Base-by-base conservation (phyloP, 805 yeast genomes). In the Starmerella riodocensis region DNA sequence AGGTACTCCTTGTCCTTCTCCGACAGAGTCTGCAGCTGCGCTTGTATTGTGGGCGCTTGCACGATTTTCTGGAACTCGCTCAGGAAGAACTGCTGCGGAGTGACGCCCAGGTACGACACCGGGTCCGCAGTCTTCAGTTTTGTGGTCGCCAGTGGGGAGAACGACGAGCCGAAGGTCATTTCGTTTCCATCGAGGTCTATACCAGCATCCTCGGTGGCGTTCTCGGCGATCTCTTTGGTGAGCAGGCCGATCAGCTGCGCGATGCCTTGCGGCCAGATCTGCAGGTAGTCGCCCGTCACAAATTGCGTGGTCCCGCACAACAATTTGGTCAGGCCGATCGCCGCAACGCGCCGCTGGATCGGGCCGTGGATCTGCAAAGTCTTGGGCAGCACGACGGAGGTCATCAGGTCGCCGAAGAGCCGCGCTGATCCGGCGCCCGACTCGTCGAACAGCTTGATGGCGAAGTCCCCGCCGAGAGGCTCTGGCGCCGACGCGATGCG, bases 141-240 rank as follows among this genome's bases (percentile, higher is more conserved):
- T 34, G 85, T 75, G 2, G 80, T 70, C 1, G 70, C 73, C 43
- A 91, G 65, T 53, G 71, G 76, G 37, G 93, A 81, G 59, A 73
- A 91, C 37, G 77, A 74, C 0, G 95, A 78, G 2, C 97, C 97
- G 60, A 86, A 91, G 2, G 91, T 66, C 36, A 78, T 69, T 45
- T 85, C 94, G 37, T 79, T 85, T 23, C 70, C 51, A 48, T 77
- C 78, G 22, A 46, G 42, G 11, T 46, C 52, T 26, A 64, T 60
- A 22, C 37, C 53, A 14, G 48, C 55, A 7, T 37, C 47, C 12
- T 24, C 43, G 8, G 29, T 40, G 14, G 43, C 45, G 3, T 60
- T 43, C 40, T 62, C 63, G 2, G 60, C 66, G 32, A 64, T 46
- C 35, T 59, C 64, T 29, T 66, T 63, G n/a, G 65, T 60, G 29